Evolutionary conservation across 2,329 filamentous ascomycete genomes (phyloP).

Genomic region (Salinomyces thailandicus): DNA sequence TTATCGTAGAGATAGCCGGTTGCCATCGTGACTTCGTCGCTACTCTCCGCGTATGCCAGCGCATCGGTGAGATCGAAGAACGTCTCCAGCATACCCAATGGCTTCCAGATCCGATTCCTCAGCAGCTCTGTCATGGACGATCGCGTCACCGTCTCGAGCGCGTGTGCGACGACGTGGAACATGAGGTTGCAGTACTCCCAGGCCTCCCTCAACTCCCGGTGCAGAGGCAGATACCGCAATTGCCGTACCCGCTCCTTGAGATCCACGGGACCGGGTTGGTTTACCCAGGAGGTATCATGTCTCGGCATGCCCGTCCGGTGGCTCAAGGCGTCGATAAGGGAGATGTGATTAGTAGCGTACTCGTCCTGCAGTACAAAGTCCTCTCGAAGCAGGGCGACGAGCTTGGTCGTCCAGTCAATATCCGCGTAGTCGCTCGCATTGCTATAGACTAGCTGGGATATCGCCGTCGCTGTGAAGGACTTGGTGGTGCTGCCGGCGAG

Average conservation of each 20-base stretch:
- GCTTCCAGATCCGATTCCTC: conserved; percentile 27
- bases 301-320: conserved; percentile 29
- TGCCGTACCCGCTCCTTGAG: conserved; percentile 30
- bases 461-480: conserved; percentile 21
- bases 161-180: conserved; percentile 40
- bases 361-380: conserved; percentile 27
- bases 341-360: conserved; percentile 21
- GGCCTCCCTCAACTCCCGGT: conserved; percentile 30
- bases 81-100: conserved; percentile 32
- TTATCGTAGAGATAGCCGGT: conserved; percentile 17
- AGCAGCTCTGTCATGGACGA: conserved; percentile 26
- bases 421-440: conserved; percentile 15
- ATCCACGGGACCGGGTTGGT: conserved; percentile 11
- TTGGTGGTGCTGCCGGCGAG: conserved; percentile 23
- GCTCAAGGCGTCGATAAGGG: conserved; percentile 26
- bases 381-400: conserved; percentile 26
- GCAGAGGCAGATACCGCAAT: conserved; percentile 34
- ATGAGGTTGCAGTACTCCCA: conserved; percentile 46
- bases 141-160: conserved; percentile 35
- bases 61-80: conserved; percentile 30
- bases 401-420: conserved; percentile 28
- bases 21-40: conserved; percentile 8
- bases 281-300: conserved; percentile 21
- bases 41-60: conserved; percentile 5
- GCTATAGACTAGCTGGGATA: conserved; percentile 17